These are phyloP conservation scores for Camellia lanceoleosa DNA, from an alignment of 148 eudicot species.

Conservation along the genomic window DNA sequence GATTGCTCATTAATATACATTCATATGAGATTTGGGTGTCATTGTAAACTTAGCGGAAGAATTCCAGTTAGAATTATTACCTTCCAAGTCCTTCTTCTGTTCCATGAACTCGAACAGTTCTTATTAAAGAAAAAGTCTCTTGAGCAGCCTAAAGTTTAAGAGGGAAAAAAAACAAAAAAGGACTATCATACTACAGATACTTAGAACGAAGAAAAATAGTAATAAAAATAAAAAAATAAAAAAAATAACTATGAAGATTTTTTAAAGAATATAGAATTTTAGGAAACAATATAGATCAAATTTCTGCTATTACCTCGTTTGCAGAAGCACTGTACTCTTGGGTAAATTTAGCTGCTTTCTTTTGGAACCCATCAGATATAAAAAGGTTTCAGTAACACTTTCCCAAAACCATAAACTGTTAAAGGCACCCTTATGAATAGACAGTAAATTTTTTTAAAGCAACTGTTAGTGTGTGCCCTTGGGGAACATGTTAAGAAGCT, in stretches of 20 bases:
- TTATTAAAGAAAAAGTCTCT: constrained; percentile 41
- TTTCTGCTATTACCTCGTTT: constrained; percentile 31
- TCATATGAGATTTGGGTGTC: too few species aligned
- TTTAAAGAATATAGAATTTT: background rate
- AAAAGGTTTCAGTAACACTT: background rate
- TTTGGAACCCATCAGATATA: constrained; percentile 38
- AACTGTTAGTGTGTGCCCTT: too few species aligned
- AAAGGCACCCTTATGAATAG: background rate
- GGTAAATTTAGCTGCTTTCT: constrained; percentile 47
- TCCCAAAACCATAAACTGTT: background rate
- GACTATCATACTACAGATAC: too few species aligned
- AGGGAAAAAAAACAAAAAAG: background rate
- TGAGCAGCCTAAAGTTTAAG: constrained; percentile 32
- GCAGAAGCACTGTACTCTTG: constrained; percentile 48
- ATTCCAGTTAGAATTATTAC: constrained; percentile 23
- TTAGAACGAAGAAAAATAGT: background rate
- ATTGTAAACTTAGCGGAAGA: background rate
- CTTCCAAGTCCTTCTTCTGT: constrained; percentile 39
- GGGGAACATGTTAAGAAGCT: too few species aligned
- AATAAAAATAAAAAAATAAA: background rate
- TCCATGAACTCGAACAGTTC: constrained; percentile 42
- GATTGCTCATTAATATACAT: too few species aligned
- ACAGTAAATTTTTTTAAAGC: too few species aligned
- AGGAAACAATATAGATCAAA: background rate
- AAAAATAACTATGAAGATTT: background rate